phyloP scores from a whole-genome alignment of 768 basidiomycete genomes.

The Boletus reticuloceps region DNA sequence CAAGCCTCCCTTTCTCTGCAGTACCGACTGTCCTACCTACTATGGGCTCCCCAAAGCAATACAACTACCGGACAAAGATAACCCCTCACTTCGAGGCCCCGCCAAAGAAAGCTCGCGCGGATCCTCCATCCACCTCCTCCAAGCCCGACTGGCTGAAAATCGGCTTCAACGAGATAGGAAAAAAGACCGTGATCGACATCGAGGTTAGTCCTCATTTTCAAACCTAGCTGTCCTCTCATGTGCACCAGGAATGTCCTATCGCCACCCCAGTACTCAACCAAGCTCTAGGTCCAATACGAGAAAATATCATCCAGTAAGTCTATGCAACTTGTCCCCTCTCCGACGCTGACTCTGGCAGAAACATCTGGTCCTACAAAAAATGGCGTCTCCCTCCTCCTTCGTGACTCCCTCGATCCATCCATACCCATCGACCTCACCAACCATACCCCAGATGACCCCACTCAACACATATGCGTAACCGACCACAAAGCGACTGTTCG shows the following conservation, averaged over 20 bases:
- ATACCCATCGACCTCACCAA: slow-evolving; percentile 22
- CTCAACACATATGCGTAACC: slow-evolving; percentile 76
- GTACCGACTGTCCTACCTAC: slow-evolving; percentile 73
- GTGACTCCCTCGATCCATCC: slow-evolving; percentile 65
- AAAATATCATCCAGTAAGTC: slow-evolving; percentile 64
- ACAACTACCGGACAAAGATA: slow-evolving; percentile 93
- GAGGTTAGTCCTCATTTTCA: slow-evolving; percentile 53
- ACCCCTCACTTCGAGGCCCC: slow-evolving; percentile 94
- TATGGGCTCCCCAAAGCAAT: slow-evolving; percentile 84
- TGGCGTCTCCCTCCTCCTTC: slow-evolving; percentile 88
- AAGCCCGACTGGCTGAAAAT: slow-evolving; percentile 76
- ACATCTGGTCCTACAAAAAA: slow-evolving; percentile 75
- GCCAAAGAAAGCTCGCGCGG: slow-evolving; percentile 38
- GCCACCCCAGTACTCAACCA: slow-evolving; percentile 79
- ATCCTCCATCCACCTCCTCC: background rate
- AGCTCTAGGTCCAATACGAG: slow-evolving; percentile 57
- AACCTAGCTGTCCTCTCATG: background rate
- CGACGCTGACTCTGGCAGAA: slow-evolving; percentile 43
- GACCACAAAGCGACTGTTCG: slow-evolving; percentile 79
- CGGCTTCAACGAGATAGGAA: slow-evolving; percentile 84
- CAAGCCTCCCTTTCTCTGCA: slow-evolving; percentile 47
- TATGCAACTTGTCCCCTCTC: background rate
- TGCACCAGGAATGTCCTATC: slow-evolving; percentile 81
- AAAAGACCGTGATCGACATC: slow-evolving; percentile 79
- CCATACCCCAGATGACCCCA: slow-evolving; percentile 37